These are phyloP conservation scores for Rhodotorula sp. DNA, from an alignment of 1,284 basidiomycete genomes.

Conservation along the genomic window DNA sequence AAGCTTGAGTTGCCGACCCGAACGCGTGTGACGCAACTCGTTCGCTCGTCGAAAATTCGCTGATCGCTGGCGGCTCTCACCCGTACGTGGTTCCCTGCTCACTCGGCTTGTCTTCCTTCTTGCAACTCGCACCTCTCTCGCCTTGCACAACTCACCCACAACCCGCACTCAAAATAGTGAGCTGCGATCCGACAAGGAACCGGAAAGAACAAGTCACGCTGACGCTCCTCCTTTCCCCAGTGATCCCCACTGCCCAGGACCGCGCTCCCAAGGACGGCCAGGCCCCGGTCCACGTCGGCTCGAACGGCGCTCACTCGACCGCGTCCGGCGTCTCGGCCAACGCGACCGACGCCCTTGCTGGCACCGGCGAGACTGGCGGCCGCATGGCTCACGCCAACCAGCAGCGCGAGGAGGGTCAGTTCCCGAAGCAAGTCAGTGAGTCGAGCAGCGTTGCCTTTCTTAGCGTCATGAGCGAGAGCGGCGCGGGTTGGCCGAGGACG, in stretches of 20 bases:
- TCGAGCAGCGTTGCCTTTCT: not conserved
- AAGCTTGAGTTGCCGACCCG: no score
- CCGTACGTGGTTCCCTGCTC: no score
- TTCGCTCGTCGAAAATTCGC: no score
- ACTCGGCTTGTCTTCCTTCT: not conserved
- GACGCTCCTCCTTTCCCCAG: not conserved
- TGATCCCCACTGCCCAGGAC: slow-evolving; percentile 20
- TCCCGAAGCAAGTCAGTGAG: slow-evolving; percentile 10
- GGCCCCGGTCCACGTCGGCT: slow-evolving; percentile 12
- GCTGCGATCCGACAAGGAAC: not conserved
- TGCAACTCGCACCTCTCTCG: not conserved
- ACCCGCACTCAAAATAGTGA: not conserved
- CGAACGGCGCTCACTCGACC: slow-evolving; percentile 4
- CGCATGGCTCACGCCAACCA: slow-evolving; percentile 10
- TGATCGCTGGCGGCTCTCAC: no score
- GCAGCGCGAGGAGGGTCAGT: slow-evolving; percentile 8
- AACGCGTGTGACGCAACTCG: no score
- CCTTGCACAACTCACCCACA: not conserved
- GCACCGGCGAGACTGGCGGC: slow-evolving; percentile 14
- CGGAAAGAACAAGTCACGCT: not conserved
- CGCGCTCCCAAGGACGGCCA: slow-evolving; percentile 18
- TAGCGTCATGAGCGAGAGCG: not conserved
- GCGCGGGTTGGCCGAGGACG: not conserved
- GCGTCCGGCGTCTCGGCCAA: slow-evolving; percentile 9
- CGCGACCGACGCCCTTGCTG: slow-evolving; percentile 8